Percentiles rank a stretch among this genome's conserved stretches.
phyloP scores from a whole-genome alignment of 2,329 filamentous ascomycete species.

The Beauveria sp. region DNA sequence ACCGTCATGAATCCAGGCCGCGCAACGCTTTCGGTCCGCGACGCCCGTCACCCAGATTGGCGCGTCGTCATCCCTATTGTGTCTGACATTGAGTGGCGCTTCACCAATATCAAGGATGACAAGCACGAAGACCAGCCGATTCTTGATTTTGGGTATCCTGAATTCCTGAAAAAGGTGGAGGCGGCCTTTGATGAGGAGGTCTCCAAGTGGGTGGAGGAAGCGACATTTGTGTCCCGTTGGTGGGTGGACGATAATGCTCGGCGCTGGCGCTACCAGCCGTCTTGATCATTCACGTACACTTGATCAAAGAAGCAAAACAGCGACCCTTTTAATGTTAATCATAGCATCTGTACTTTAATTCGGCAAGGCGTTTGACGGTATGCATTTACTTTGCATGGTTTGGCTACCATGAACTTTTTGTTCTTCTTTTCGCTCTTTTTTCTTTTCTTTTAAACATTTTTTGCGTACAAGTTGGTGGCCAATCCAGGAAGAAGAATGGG shows the following conservation, averaged over 20 bases:
- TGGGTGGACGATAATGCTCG: slow-evolving; percentile 19
- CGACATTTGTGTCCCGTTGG: slow-evolving; percentile 17
- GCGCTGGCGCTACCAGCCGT: slow-evolving; percentile 15
- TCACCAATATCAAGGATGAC: slow-evolving; percentile 23
- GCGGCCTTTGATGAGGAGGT: slow-evolving; percentile 19
- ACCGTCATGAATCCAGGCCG: slow-evolving; percentile 27
- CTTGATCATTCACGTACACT: background rate
- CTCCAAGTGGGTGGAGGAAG: slow-evolving; percentile 23
- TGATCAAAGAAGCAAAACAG: background rate
- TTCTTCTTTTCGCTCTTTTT: slow-evolving; percentile 11
- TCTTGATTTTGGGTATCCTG: slow-evolving; percentile 20
- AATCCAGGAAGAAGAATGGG: background rate
- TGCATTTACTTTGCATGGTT: slow-evolving; percentile 2
- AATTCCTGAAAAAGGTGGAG: slow-evolving; percentile 16
- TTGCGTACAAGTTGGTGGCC: background rate
- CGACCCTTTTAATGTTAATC: background rate
- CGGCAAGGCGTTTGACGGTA: background rate
- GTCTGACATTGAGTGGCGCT: slow-evolving; percentile 24
- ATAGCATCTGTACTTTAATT: slow-evolving; percentile 7
- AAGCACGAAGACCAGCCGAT: slow-evolving; percentile 22
- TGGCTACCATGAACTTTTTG: slow-evolving; percentile 7
- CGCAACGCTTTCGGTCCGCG: slow-evolving; percentile 26
- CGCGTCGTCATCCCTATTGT: slow-evolving; percentile 26
- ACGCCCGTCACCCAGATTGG: slow-evolving; percentile 22
- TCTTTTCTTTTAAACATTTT: background rate